Evolutionary conservation across 2,329 filamentous ascomycete genomes (phyloP), one percentile per base, ranked within the genome.

Genomic region (Fusarium sp.): DNA sequence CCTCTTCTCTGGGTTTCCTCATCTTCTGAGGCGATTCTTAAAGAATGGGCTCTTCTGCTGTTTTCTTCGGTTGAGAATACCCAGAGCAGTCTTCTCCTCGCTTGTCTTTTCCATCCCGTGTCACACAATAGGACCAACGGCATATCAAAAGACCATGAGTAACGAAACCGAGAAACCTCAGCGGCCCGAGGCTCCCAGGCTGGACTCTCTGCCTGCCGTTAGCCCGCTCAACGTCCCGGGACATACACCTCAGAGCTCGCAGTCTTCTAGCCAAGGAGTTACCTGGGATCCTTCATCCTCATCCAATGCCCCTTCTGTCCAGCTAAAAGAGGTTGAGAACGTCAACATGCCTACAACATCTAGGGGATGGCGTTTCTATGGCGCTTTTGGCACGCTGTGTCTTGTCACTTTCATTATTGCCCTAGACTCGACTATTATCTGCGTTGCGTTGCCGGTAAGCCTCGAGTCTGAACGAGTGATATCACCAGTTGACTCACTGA

Each of bases 381-480:
- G 76, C 2, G 76, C 76, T 10, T 77, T 77, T 72, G 76, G 66
- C 50, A 77, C 75, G 2, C 41, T 78, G 23, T 78, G 76, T 25
- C 65, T 78, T 9, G 64, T 76, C 6, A 76, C 71, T 4, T 78
- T 78, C 23, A 76, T 78, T 45, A 73, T 76, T 61, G 76, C 76
- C n/a, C 70, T 78, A 30, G 76, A 78, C 39, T 76, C 76, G 13
- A 76, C 74, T 5, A 78, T 78, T 18, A 78, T 78, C 30, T 74
- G 70, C 11, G 74, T 78, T 62, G 76, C 72, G 6, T 48, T 78
- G 25, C 72, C 76, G 34, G 76, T 76, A 64, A 68, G 74, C 20
- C n/a, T 35, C 5, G 7, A 25, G 35, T 18, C 10, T 13, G n/a
- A 8, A 18, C 23, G 23, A 23, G 10, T 58, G 16, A 18, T 18